phyloP scores from a whole-genome alignment of 2,329 filamentous ascomycete species.

The Nannizziopsis barbatae region DNA sequence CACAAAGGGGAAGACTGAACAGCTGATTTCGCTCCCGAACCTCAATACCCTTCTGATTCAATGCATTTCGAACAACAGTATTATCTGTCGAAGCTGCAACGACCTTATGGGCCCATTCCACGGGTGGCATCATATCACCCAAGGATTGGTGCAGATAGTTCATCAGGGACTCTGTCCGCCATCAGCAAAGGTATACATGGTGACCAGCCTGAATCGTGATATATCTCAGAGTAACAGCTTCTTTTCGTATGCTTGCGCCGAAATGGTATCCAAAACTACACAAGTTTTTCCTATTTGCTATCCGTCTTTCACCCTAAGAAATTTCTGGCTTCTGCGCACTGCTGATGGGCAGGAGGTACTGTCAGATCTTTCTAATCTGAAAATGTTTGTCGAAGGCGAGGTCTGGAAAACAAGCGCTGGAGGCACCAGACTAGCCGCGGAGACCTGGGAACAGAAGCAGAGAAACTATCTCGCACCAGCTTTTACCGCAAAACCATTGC shows the following conservation, averaged over 20 bases:
- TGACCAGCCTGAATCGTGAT: neutral
- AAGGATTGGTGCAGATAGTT: neutral
- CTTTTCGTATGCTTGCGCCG: neutral
- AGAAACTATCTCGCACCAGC: neutral
- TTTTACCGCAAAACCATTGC: neutral
- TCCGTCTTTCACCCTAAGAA: neutral
- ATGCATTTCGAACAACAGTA: neutral
- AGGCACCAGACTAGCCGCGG: neutral
- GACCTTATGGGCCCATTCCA: neutral
- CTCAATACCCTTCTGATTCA: neutral
- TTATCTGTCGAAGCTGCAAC: neutral
- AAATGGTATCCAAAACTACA: slow-evolving; percentile 1
- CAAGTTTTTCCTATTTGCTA: neutral
- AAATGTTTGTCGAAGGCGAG: neutral
- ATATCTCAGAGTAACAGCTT: neutral
- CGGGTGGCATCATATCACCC: neutral
- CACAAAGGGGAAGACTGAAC: neutral
- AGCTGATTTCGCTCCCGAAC: neutral
- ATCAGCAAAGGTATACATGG: neutral
- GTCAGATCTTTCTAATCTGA: neutral
- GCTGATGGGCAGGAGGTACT: neutral
- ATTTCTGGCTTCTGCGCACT: slow-evolving; percentile 1
- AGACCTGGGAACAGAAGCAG: neutral
- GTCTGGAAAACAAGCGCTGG: neutral
- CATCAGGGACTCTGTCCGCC: neutral